phyloP scores from a whole-genome alignment of 495 filamentous ascomycete genomes.

The Aspergillus campestris region DNA sequence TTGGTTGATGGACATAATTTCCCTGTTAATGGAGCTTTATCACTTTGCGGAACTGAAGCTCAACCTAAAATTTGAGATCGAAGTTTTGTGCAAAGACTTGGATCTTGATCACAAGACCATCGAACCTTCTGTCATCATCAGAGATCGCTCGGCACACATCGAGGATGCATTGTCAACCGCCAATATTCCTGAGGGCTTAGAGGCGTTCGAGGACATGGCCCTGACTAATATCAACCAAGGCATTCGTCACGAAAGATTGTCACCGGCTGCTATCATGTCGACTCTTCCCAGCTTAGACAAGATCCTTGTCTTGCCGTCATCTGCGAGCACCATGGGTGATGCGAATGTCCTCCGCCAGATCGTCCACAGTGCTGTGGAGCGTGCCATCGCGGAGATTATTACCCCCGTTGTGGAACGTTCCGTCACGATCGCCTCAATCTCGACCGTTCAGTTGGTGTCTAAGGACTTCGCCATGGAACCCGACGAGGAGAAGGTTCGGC shows the following conservation, averaged over 20 bases:
- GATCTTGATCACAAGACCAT: conserved; percentile 78
- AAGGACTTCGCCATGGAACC: conserved; percentile 95
- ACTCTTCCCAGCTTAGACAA: conserved; percentile 71
- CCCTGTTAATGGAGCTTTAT: conserved; percentile 83
- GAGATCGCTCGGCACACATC: conserved; percentile 52
- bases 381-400: conserved; percentile 89
- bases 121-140: conserved; percentile 72
- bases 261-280: conserved; percentile 62
- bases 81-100: conserved; percentile 90
- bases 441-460: conserved; percentile 82
- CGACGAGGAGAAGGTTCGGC: conserved; percentile 76
- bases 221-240: conserved; percentile 61
- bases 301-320: conserved; percentile 63
- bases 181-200: conserved; percentile 58
- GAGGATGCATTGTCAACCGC: conserved; percentile 50
- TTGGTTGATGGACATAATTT: conserved; percentile 91
- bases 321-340: conserved; percentile 64
- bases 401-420: conserved; percentile 94
- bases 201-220: conserved; percentile 70
- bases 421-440: conserved; percentile 94
- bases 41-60: conserved; percentile 87
- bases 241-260: conserved; percentile 62
- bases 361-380: conserved; percentile 71
- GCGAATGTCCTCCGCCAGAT: conserved; percentile 68
- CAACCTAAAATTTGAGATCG: conserved; percentile 96